A percentile compares a stretch with the other conserved stretches of the same genome.
These are phyloP conservation scores for Clitocybe nebularis DNA, from an alignment of 1,284 basidiomycete genomes.

Conservation along the genomic window DNA sequence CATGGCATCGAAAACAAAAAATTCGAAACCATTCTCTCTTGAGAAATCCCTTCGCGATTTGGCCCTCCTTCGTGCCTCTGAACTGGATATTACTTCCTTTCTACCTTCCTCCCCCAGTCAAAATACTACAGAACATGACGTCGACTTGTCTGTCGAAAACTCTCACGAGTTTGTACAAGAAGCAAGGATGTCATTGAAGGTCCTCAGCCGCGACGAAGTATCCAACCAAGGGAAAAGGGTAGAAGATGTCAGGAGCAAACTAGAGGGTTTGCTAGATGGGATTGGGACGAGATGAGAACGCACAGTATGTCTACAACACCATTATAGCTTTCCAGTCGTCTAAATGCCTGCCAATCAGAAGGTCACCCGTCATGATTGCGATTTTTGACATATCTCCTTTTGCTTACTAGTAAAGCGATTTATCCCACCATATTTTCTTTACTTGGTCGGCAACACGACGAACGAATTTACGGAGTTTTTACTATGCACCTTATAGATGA, in stretches of 20 bases:
- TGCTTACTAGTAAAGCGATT: no score
- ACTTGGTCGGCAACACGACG: no score
- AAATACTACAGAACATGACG: constrained; percentile 16
- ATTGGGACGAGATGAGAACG: constrained; percentile 25
- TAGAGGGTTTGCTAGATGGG: constrained; percentile 52
- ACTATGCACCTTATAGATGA: no score
- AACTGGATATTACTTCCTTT: constrained; percentile 46
- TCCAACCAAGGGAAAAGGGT: constrained; percentile 46
- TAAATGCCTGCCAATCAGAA: no score
- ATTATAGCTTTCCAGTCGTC: no score
- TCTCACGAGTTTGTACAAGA: constrained; percentile 54
- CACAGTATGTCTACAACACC: no score
- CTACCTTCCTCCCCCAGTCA: constrained; percentile 23
- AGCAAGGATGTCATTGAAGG: constrained; percentile 49
- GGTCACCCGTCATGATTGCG: no score
- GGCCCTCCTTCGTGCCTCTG: constrained; percentile 61
- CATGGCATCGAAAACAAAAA: constrained; percentile 35
- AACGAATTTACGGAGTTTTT: no score
- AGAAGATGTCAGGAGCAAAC: constrained; percentile 43
- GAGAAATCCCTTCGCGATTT: constrained; percentile 66
- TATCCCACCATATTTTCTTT: no score
- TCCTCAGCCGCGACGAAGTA: constrained; percentile 50
- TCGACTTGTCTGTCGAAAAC: constrained; percentile 38
- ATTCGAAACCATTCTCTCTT: constrained; percentile 50
- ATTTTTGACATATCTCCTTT: no score